Percentiles rank a stretch among this genome's conserved stretches.
Evolutionary conservation across 768 basidiomycete species (phyloP).

Genomic region (Termitomyces titanicus): DNA sequence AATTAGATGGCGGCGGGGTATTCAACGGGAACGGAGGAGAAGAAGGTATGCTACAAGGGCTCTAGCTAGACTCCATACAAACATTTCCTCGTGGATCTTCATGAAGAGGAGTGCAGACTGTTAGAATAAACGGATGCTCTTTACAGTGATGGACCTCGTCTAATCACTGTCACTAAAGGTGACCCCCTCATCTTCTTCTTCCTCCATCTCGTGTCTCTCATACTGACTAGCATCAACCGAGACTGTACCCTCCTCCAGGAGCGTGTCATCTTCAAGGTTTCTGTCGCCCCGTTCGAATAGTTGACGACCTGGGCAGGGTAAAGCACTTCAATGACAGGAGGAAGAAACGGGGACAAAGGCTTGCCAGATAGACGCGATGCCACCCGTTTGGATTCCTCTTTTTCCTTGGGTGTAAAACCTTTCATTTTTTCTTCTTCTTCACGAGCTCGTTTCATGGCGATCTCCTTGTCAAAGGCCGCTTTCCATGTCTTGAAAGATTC

Average conservation of each 20-base stretch:
- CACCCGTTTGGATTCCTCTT: constrained; percentile 76
- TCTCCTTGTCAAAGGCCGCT: constrained; percentile 70
- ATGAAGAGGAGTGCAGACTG: background rate
- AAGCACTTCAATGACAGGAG: constrained; percentile 2
- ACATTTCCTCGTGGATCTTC: constrained; percentile 13
- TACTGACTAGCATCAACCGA: constrained; percentile 91
- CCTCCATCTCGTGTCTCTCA: constrained; percentile 56
- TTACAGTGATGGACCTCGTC: constrained; percentile 9
- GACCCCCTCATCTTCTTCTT: constrained; percentile 68
- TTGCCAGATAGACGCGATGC: constrained; percentile 65
- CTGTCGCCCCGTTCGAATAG: constrained; percentile 79
- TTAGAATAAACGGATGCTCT: background rate
- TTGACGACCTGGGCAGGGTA: constrained; percentile 70
- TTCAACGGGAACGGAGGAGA: constrained; percentile 52
- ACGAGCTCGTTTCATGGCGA: constrained; percentile 48
- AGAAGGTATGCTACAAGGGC: constrained; percentile 56
- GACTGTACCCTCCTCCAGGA: constrained; percentile 82
- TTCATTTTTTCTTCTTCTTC: constrained; percentile 79
- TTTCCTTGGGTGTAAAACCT: constrained; percentile 70
- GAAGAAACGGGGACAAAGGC: constrained; percentile 10
- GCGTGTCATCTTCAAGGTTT: constrained; percentile 73
- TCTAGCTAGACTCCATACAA: constrained; percentile 28
- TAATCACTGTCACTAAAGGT: constrained; percentile 89
- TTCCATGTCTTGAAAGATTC: constrained; percentile 85
- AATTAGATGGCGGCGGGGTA: constrained; percentile 48